These are phyloP conservation scores for Gyrodon lividus DNA, from an alignment of 768 basidiomycete species.

Conservation along the genomic window DNA sequence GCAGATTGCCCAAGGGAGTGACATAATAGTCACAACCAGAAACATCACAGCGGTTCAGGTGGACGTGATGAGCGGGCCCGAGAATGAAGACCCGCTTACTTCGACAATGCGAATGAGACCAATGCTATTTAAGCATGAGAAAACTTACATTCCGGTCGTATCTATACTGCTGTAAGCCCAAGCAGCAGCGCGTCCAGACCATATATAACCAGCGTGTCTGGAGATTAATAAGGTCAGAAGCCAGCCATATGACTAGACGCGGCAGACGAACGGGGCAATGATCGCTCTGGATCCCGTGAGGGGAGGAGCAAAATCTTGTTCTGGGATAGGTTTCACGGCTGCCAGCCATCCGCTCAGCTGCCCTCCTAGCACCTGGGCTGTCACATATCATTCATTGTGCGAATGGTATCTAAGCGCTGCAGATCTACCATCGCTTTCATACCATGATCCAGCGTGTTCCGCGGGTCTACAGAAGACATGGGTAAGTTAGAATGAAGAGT, in stretches of 20 bases:
- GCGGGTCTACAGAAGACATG: constrained; percentile 44
- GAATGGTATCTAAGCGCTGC: constrained; percentile 13
- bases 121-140: background rate
- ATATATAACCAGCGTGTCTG: constrained; percentile 95
- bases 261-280: constrained; percentile 81
- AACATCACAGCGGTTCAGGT: constrained; percentile 84
- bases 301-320: constrained; percentile 59
- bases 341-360: constrained; percentile 68
- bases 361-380: constrained; percentile 55
- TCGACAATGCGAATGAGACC: constrained; percentile 10
- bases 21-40: constrained; percentile 74
- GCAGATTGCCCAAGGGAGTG: constrained; percentile 83
- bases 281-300: constrained; percentile 77
- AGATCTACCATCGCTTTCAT: constrained; percentile 61
- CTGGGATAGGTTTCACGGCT: constrained; percentile 48
- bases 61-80: constrained; percentile 93
- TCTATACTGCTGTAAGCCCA: constrained; percentile 96
- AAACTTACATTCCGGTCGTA: constrained; percentile 70
- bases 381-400: constrained; percentile 11
- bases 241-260: background rate
- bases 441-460: constrained; percentile 92
- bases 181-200: constrained; percentile 91
- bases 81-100: constrained; percentile 93
- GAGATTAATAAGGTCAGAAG: constrained; percentile 8
- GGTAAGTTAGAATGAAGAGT: background rate